These are phyloP conservation scores for Arabidopsis hybrid DNA, from an alignment of 441 rosid species.

Conservation along the genomic window DNA sequence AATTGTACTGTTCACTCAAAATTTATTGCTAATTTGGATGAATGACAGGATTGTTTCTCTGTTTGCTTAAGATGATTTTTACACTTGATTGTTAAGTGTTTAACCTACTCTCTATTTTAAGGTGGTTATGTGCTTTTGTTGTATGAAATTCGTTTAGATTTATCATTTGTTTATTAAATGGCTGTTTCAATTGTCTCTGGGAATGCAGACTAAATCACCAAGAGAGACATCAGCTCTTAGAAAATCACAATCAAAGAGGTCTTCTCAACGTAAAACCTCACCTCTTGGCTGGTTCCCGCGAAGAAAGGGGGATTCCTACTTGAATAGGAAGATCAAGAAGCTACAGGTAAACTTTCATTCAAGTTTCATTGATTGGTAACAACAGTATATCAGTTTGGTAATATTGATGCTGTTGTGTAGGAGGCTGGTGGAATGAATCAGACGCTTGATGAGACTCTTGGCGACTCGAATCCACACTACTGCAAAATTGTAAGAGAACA, in stretches of 20 bases:
- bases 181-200: too few species aligned
- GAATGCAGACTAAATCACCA: constrained; percentile 64
- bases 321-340: constrained; percentile 84
- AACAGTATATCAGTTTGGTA: not conserved
- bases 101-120: too few species aligned
- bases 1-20: too few species aligned
- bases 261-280: constrained; percentile 73
- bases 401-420: constrained; percentile 49
- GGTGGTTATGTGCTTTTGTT: too few species aligned
- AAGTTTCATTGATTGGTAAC: not conserved
- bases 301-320: constrained; percentile 77
- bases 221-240: constrained; percentile 64
- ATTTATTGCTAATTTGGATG: too few species aligned
- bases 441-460: constrained; percentile 91
- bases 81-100: too few species aligned
- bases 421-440: constrained; percentile 88
- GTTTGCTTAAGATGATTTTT: too few species aligned
- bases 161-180: too few species aligned
- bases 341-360: constrained; percentile 63
- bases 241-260: constrained; percentile 82
- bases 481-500: constrained; percentile 85
- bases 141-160: too few species aligned
- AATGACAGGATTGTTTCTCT: too few species aligned
- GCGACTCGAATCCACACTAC: constrained; percentile 89
- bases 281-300: constrained; percentile 91